phyloP scores from a whole-genome alignment of 192 early-diverging fungal genomes.

The Coemansia interrupta region DNA sequence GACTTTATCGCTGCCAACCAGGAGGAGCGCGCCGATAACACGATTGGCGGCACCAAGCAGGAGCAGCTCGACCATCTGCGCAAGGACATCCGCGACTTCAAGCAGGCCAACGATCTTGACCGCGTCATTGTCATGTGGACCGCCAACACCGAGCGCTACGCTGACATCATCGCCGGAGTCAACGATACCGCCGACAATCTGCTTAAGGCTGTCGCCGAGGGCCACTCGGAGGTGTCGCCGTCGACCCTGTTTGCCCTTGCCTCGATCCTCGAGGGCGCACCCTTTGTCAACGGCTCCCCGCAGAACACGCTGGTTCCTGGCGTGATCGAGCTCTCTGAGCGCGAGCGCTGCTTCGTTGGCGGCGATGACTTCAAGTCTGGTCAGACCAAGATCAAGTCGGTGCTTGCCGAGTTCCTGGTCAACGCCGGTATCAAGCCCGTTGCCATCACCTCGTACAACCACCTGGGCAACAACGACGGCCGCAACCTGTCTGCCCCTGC shows the following conservation, averaged over 20 bases:
- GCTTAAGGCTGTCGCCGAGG: constrained; percentile 70
- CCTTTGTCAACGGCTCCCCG: constrained; percentile 98
- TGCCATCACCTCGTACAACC: constrained; percentile 95
- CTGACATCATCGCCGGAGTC: constrained; percentile 76
- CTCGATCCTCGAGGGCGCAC: constrained; percentile 89
- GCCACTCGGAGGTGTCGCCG: constrained; percentile 90
- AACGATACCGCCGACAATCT: constrained; percentile 97
- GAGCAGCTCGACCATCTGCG: constrained; percentile 91
- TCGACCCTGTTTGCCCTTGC: constrained; percentile 96
- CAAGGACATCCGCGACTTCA: constrained; percentile 94
- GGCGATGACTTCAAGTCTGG: constrained; percentile 99
- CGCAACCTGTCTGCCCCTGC: constrained; percentile 94
- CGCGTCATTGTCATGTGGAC: constrained; percentile 97
- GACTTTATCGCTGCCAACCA: constrained; percentile 99
- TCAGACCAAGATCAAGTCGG: constrained; percentile 99
- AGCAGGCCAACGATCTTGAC: constrained; percentile 81
- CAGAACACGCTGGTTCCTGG: constrained; percentile 99
- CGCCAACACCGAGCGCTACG: constrained; percentile 95
- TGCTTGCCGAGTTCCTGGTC: constrained; percentile 97
- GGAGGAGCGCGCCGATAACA: constrained; percentile 92
- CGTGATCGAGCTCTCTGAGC: constrained; percentile 83
- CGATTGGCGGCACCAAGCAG: constrained; percentile 82
- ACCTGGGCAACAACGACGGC: constrained; percentile 99
- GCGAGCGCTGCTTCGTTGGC: constrained; percentile 85
- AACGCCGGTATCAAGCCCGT: constrained; percentile 98